Evolutionary conservation across 2,329 filamentous ascomycete species (phyloP).

Genomic region (Penicillium sp.): DNA sequence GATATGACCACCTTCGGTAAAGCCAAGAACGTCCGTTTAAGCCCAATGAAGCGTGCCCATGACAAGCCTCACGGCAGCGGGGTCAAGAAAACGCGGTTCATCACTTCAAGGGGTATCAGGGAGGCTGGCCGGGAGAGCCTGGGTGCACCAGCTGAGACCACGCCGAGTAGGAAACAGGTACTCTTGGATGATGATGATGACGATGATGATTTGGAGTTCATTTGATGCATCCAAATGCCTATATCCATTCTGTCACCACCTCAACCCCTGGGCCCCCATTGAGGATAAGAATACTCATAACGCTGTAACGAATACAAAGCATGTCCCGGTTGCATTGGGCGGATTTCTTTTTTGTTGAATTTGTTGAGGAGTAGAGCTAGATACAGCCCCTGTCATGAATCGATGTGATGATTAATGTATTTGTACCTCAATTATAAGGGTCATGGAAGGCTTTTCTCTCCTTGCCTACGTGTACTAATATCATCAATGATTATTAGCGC

Average conservation of each 20-base stretch:
- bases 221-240: conserved; percentile 21
- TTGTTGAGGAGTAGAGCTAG: not conserved
- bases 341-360: conserved; percentile 5
- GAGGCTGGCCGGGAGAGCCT: conserved; percentile 74
- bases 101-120: conserved; percentile 73
- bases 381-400: not conserved
- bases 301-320: conserved; percentile 18
- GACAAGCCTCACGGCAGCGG: conserved; percentile 34
- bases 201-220: conserved; percentile 51
- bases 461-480: not conserved
- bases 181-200: conserved; percentile 49
- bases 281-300: not conserved
- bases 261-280: not conserved
- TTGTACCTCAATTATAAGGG: not conserved
- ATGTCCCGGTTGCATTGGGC: conserved; percentile 9
- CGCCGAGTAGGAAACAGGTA: conserved; percentile 7
- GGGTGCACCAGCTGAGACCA: conserved; percentile 48
- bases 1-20: conserved; percentile 31
- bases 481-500: not conserved
- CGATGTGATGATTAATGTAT: not conserved
- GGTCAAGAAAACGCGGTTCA: conserved; percentile 71
- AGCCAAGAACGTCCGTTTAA: conserved; percentile 41
- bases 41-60: conserved; percentile 41
- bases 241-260: not conserved
- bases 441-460: not conserved